A percentile compares a stretch with the other conserved stretches of the same genome.
phyloP scores from a whole-genome alignment of 164 flowering plant genomes.

The Vitis rupestris region DNA sequence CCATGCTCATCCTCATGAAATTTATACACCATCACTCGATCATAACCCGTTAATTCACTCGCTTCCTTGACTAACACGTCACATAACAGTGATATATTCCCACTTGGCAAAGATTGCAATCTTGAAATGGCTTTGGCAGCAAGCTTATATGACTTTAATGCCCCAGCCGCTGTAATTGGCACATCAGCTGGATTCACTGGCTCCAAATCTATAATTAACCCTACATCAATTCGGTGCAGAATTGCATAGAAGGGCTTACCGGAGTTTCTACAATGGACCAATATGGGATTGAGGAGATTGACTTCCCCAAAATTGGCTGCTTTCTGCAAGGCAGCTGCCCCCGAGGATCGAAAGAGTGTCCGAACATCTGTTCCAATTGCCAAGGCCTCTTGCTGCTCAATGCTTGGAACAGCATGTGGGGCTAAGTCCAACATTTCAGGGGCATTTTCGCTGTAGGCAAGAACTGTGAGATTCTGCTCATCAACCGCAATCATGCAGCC shows the following conservation, averaged over 20 bases:
- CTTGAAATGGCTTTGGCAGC: slow-evolving; percentile 81
- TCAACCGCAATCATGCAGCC: slow-evolving; percentile 71
- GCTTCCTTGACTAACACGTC: slow-evolving; percentile 69
- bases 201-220: slow-evolving; percentile 69
- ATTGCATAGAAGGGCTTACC: slow-evolving; percentile 82
- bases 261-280: slow-evolving; percentile 56
- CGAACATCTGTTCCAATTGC: slow-evolving; percentile 58
- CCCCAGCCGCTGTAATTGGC: slow-evolving; percentile 74
- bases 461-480: slow-evolving; percentile 43
- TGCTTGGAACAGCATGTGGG: slow-evolving; percentile 69
- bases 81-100: slow-evolving; percentile 53
- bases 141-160: slow-evolving; percentile 73
- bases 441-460: slow-evolving; percentile 75
- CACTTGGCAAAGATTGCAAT: slow-evolving; percentile 70
- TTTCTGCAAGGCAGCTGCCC: slow-evolving; percentile 62
- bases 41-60: slow-evolving; percentile 67
- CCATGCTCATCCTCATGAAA: slow-evolving; percentile 87
- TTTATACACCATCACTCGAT: slow-evolving; percentile 74
- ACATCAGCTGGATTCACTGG: slow-evolving; percentile 70
- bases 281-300: slow-evolving; percentile 65
- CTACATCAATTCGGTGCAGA: slow-evolving; percentile 69
- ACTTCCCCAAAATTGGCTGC: slow-evolving; percentile 59
- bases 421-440: slow-evolving; percentile 72
- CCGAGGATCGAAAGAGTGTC: slow-evolving; percentile 51
- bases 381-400: slow-evolving; percentile 62